phyloP scores from a whole-genome alignment of 441 rosid genomes.

The Aquilaria agallochum region DNA sequence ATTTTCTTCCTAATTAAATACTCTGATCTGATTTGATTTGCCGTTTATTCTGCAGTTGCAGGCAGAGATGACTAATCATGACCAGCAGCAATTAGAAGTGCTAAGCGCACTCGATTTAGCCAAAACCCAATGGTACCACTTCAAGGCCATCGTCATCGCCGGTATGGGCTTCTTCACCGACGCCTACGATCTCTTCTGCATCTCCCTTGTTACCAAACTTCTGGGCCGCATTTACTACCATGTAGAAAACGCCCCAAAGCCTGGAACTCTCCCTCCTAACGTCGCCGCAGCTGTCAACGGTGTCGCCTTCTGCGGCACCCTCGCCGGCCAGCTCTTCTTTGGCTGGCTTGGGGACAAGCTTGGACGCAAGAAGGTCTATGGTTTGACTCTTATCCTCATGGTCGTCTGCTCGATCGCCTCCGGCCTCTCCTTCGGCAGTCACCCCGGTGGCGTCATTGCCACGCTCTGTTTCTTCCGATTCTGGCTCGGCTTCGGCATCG shows the following conservation, averaged over 20 bases:
- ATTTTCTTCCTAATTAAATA: too few species aligned
- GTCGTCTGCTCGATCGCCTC: conserved; percentile 35
- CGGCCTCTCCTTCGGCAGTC: conserved; percentile 39
- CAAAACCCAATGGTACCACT: conserved; percentile 59
- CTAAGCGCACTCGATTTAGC: conserved; percentile 58
- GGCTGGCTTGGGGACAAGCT: conserved; percentile 67
- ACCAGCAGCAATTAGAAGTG: conserved; percentile 38
- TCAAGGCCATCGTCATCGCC: conserved; percentile 56
- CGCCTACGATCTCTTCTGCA: conserved; percentile 53
- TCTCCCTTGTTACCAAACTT: conserved; percentile 47
- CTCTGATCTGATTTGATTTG: too few species aligned
- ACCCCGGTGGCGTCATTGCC: conserved; percentile 34
- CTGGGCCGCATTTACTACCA: conserved; percentile 60
- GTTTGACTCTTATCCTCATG: conserved; percentile 46
- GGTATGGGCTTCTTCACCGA: conserved; percentile 76
- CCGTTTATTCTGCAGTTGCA: too few species aligned
- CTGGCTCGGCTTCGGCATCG: conserved; percentile 59
- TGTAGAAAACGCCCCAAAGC: conserved; percentile 17
- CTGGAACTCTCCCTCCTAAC: conserved; percentile 46
- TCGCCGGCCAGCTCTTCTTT: conserved; percentile 52
- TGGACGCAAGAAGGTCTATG: conserved; percentile 51
- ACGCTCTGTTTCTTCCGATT: conserved; percentile 54
- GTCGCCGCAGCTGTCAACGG: conserved; percentile 47
- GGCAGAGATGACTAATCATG: conserved; percentile 14
- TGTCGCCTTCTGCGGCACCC: conserved; percentile 56